Evolutionary conservation across 805 yeast species (phyloP), one percentile per base, ranked within the genome.

Genomic region (Limtongia smithiae): DNA sequence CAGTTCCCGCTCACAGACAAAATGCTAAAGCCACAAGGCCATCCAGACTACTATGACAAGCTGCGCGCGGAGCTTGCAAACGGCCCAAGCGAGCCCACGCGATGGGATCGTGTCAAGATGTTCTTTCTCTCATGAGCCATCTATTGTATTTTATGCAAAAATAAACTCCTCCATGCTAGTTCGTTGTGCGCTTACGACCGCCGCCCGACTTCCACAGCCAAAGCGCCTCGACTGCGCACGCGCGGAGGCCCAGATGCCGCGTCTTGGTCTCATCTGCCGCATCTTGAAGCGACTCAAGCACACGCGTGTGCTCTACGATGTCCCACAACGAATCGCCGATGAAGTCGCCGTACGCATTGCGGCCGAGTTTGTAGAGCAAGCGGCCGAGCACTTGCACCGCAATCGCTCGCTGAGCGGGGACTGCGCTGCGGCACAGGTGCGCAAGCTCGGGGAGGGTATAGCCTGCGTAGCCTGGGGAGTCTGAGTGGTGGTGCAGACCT

Each of bases 401-500:
- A 11, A 93, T 76, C 53, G 93, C 80, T 40, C 97, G 72, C 68
- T 93, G 99, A 0, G 94, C 81, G 1, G 94, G 80, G 47, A 83
- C 79, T 1, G 83, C 78, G 1, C 96, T 86, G 55, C 96, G 73
- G 3, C 89, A 70, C 41, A 87, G 74, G 58, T 84, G 93, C 1
- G 84, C 83, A 44, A 93, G 72, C 64, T 93, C 99, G 0, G 79
- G 72, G 21, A 93, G 64, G 0, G 97, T 90, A 65, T 93, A 93
- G 0, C 99, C 99, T 0, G 97, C 95, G 44, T 90, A 72, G 38
- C 82, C 81, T 0, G 97, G 96, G 41, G 83, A 81, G 9, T 83
- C 87, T 0, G 96, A 77, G 66, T 93, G 99, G 65, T 93, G 97
- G 62, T 88, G 96, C 22, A 93, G 74, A 0, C 96, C 98, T 34